Conservation (phyloP, 768 basidiomycete genomes). For the Hebeloma cylindrosporum region DNA sequence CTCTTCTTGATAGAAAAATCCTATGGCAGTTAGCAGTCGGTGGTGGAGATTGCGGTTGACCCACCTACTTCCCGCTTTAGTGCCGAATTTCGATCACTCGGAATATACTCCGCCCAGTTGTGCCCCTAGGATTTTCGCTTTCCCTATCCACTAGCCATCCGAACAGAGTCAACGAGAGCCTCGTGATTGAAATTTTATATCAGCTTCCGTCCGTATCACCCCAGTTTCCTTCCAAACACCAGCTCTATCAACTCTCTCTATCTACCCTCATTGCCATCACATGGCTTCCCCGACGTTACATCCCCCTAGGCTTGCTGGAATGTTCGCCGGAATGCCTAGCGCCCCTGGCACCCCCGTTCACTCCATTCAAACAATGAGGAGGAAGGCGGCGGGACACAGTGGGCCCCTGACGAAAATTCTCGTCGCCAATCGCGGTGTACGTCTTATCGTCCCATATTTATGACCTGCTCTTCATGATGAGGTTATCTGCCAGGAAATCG, state of each 20-base stretch:
- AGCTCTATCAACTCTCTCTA: background rate
- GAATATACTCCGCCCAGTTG: too few relatives aligned
- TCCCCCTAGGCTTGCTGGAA: constrained; percentile 70
- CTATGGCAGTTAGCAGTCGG: background rate
- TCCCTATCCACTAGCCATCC: too few relatives aligned
- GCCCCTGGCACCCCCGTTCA: constrained; percentile 84
- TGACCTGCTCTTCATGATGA: constrained; percentile 12
- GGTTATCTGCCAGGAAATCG: constrained; percentile 75
- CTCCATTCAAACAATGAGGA: constrained; percentile 87
- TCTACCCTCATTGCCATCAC: constrained; percentile 24
- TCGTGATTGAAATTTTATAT: too few relatives aligned
- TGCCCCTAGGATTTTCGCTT: too few relatives aligned
- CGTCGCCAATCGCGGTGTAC: constrained; percentile 88
- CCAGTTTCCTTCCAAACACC: constrained; percentile 5
- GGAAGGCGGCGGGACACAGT: constrained; percentile 87
- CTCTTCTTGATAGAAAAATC: background rate
- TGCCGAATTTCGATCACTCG: constrained; percentile 21
- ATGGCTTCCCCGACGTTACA: constrained; percentile 55
- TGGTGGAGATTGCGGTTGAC: constrained; percentile 25
- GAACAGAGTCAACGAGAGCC: too few relatives aligned
- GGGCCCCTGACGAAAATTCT: constrained; percentile 90
- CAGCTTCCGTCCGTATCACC: constrained; percentile 13
- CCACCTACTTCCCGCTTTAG: constrained; percentile 24
- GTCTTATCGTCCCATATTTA: constrained; percentile 26
- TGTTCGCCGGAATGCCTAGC: constrained; percentile 73